Evolutionary conservation across 257 asterid species (phyloP).

Genomic region (Solanum boliviense): DNA sequence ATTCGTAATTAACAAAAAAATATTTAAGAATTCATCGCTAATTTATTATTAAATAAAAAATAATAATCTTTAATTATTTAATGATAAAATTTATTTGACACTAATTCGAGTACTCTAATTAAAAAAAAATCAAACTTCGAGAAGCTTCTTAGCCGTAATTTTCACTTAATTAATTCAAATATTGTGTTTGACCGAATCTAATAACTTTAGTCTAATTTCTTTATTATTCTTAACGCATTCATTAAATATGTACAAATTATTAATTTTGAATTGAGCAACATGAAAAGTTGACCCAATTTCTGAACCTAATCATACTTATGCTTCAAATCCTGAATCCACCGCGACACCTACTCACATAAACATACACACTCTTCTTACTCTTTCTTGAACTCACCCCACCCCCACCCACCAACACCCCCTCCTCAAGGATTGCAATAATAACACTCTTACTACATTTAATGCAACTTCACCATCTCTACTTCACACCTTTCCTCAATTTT

Average conservation of each 20-base stretch:
- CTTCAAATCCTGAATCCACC: not conserved
- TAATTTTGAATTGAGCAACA: not conserved
- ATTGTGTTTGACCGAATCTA: not conserved
- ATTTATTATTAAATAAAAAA: too few species aligned
- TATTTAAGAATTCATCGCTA: not conserved
- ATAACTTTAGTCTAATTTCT: not conserved
- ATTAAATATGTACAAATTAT: not conserved
- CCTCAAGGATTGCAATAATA: not conserved
- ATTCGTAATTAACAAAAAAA: not conserved
- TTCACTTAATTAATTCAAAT: not conserved
- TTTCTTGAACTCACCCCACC: not conserved
- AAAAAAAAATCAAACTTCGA: too few species aligned
- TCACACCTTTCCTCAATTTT: not conserved
- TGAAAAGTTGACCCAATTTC: not conserved
- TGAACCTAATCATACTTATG: not conserved
- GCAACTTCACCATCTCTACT: conserved; percentile 5
- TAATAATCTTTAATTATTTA: too few species aligned
- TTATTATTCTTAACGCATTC: not conserved
- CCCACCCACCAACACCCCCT: not conserved
- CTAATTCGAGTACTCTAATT: not conserved
- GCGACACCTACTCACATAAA: not conserved
- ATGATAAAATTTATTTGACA: too few species aligned
- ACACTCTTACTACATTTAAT: conserved; percentile 6
- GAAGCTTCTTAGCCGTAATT: not conserved
- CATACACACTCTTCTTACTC: not conserved